phyloP scores from a whole-genome alignment of 1,284 basidiomycete genomes.

The Dichomitus squalens region DNA sequence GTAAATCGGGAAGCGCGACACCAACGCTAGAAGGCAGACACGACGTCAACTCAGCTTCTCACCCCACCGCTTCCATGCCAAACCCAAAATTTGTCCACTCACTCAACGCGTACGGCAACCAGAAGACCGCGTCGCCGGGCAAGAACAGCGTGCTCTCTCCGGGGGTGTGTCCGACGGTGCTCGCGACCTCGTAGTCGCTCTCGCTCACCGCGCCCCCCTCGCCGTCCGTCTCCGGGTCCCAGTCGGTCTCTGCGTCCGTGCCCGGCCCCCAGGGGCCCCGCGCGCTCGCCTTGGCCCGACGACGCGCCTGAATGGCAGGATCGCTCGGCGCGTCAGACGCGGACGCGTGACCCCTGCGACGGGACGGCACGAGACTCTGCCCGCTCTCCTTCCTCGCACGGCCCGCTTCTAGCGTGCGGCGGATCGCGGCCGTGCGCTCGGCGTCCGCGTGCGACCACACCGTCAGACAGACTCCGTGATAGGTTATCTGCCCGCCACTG shows the following conservation, averaged over 20 bases:
- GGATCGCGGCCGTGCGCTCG: constrained; percentile 79
- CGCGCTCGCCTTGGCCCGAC: constrained; percentile 54
- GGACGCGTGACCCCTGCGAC: constrained; percentile 58
- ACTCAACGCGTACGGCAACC: constrained; percentile 92
- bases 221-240: constrained; percentile 64
- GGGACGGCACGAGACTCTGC: constrained; percentile 67
- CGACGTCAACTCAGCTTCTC: not conserved
- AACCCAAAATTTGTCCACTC: constrained; percentile 36
- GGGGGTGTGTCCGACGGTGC: constrained; percentile 74
- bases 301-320: constrained; percentile 56
- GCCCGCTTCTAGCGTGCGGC: constrained; percentile 77
- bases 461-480: constrained; percentile 88
- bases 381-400: constrained; percentile 78
- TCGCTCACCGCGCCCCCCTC: constrained; percentile 72
- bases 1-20: constrained; percentile 90
- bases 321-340: constrained; percentile 47
- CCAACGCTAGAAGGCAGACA: constrained; percentile 56
- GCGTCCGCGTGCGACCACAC: constrained; percentile 95
- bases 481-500: constrained; percentile 57
- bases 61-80: not conserved
- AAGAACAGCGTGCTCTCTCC: constrained; percentile 86
- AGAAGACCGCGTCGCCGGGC: constrained; percentile 87
- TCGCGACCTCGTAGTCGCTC: constrained; percentile 79
- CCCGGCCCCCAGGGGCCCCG: constrained; percentile 66
- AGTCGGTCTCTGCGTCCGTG: constrained; percentile 65